Evolutionary conservation across 163 green algal species (phyloP), one percentile per base, ranked within the genome.

Genomic region (Chloromonas sp.): DNA sequence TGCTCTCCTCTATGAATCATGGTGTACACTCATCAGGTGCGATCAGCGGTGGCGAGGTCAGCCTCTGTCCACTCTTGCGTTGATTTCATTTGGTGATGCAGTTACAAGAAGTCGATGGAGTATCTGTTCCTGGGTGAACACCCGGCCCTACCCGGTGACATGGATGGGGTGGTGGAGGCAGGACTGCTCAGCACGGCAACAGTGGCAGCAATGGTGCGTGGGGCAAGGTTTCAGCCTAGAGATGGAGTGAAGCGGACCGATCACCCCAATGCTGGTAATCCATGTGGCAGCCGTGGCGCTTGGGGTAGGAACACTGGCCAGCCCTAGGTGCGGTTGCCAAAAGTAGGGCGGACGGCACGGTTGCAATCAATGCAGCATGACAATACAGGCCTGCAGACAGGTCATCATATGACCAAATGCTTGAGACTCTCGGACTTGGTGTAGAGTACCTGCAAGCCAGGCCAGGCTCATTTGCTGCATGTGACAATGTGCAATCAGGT

Each of bases 71-170:
- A 36, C 36, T 36, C 36, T 36, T 36, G 36, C 36, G 36, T 36
- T 36, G 36, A 36, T 36, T 36, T 36, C 36, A 36, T 36, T 36
- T 36, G 36, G 36, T 36, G 36, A 36, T 36, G 36, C 36, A 81
- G 71, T 58, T 83, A 91, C 86, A 92, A 94, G 86, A 86, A 88
- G 13, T 78, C 85, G 0, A 81, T 93, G 81, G 92, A 95, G 86
- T 93, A 94, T 85, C 86, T 95, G 61, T 94, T 95, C 81, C 83
- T 88, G 70, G 89, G 91, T 0, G 89, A 94, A 82, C 79, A 91
- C 79, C 89, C 85, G 3, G 85, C 36, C n/a, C 87, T 91, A 82
- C 85, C 88, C 60, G 89, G 85, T 0, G 87, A 93, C 78, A 84
- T 95, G 71, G 85, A 91, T 60, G 11, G 74, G 57, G 79, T 85